Evolutionary conservation across 2,329 filamentous ascomycete genomes (phyloP).

Genomic region (Aspergillus phoenicis): DNA sequence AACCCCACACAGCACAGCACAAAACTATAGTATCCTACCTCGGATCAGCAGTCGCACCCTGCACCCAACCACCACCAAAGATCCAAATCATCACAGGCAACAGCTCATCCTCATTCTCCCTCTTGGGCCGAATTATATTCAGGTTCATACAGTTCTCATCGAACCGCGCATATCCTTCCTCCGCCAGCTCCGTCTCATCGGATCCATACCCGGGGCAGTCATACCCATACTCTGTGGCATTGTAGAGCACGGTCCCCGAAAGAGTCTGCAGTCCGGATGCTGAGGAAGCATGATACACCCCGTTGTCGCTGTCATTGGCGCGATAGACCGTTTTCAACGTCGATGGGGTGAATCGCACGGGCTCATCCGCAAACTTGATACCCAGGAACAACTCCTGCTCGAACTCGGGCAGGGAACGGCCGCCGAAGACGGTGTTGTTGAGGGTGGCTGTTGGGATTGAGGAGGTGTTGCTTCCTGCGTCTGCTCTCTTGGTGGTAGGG

Average conservation of each 20-base stretch:
- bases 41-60: constrained; percentile 35
- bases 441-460: constrained; percentile 7
- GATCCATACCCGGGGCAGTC: constrained; percentile 38
- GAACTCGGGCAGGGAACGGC: constrained; percentile 30
- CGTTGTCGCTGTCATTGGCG: constrained; percentile 25
- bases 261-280: neutral
- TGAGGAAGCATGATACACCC: constrained; percentile 3
- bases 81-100: constrained; percentile 37
- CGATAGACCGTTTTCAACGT: constrained; percentile 26
- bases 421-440: constrained; percentile 28
- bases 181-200: constrained; percentile 28
- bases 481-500: no score
- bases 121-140: constrained; percentile 29
- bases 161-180: constrained; percentile 23
- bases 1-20: neutral
- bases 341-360: constrained; percentile 30
- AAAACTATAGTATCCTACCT: constrained; percentile 21
- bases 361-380: constrained; percentile 34
- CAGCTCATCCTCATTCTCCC: constrained; percentile 5
- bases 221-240: constrained; percentile 33
- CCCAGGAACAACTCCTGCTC: constrained; percentile 34
- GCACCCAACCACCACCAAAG: constrained; percentile 35
- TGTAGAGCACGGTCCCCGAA: constrained; percentile 23
- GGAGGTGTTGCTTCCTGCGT: neutral
- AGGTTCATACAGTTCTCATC: constrained; percentile 33